phyloP scores from a whole-genome alignment of 139 green algal genomes.

The Chlamydomonas sp. region DNA sequence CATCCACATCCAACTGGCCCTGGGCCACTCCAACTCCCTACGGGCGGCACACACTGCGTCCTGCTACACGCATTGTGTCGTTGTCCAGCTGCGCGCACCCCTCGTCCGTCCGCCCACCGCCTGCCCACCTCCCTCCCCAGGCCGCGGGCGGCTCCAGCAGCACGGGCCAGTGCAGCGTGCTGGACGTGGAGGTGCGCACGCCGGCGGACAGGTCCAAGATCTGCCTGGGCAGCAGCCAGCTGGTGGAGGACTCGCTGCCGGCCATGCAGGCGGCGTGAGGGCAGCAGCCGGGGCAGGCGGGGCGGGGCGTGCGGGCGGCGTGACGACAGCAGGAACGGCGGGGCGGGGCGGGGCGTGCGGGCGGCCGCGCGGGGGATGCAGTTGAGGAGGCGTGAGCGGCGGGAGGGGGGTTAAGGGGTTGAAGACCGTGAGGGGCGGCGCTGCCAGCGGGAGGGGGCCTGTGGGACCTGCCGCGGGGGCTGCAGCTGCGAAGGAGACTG shows the following conservation, averaged over 20 bases:
- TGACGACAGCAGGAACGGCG: background rate
- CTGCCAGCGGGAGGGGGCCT: no score
- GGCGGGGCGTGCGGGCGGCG: background rate
- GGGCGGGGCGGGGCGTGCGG: background rate
- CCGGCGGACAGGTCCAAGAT: conserved; percentile 53
- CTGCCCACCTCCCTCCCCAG: conserved; percentile 24
- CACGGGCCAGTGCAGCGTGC: conserved; percentile 50
- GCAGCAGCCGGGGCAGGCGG: background rate
- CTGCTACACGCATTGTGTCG: background rate
- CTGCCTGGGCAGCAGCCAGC: conserved; percentile 61
- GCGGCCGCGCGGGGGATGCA: no score
- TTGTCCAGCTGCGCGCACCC: background rate
- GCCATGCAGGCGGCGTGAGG: conserved; percentile 55
- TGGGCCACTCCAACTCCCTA: conserved; percentile 1
- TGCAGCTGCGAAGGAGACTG: no score
- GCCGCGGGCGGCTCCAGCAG: conserved; percentile 75
- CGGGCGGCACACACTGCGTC: background rate
- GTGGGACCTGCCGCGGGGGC: no score
- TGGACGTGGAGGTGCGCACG: conserved; percentile 56
- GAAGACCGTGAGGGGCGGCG: no score
- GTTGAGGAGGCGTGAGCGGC: background rate
- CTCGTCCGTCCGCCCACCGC: background rate
- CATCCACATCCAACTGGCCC: no score
- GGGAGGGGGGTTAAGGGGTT: background rate
- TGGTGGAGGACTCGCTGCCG: conserved; percentile 63